Conservation (phyloP, 148 eudicot species). For the Polygonum aviculare region DNA sequence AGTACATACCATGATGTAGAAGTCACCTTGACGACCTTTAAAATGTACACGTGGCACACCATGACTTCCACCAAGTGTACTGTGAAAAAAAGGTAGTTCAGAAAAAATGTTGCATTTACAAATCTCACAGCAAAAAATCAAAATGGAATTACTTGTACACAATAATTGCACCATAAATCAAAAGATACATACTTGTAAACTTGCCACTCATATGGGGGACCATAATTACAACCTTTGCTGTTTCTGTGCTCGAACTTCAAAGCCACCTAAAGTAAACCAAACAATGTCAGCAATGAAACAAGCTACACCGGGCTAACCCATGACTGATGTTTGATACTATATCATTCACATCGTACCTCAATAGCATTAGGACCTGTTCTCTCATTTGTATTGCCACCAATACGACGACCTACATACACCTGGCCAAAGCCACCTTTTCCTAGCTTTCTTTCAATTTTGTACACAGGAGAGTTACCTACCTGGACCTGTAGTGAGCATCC, state of each 20-base stretch:
- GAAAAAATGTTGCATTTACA: not conserved
- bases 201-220: slow-evolving; percentile 97
- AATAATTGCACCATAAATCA: not conserved
- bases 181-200: slow-evolving; percentile 61
- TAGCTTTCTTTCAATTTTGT: slow-evolving; percentile 57
- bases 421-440: slow-evolving; percentile 97
- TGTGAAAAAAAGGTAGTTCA: slow-evolving; percentile 14
- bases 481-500: slow-evolving; percentile 44
- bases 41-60: slow-evolving; percentile 88
- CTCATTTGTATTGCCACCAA: slow-evolving; percentile 44
- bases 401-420: slow-evolving; percentile 77
- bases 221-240: slow-evolving; percentile 91
- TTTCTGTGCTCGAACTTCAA: slow-evolving; percentile 78
- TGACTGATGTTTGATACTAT: not conserved
- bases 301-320: not conserved
- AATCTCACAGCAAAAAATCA: not conserved
- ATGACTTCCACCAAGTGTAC: slow-evolving; percentile 87
- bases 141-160: not conserved
- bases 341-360: slow-evolving; percentile 39
- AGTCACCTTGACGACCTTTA: slow-evolving; percentile 76
- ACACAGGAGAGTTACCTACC: slow-evolving; percentile 70
- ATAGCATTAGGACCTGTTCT: slow-evolving; percentile 62
- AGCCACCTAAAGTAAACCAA: slow-evolving; percentile 46
- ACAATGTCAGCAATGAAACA: not conserved
- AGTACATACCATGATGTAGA: slow-evolving; percentile 66